phyloP scores from a whole-genome alignment of 306 rosid species.

The Vigna unguiculata region DNA sequence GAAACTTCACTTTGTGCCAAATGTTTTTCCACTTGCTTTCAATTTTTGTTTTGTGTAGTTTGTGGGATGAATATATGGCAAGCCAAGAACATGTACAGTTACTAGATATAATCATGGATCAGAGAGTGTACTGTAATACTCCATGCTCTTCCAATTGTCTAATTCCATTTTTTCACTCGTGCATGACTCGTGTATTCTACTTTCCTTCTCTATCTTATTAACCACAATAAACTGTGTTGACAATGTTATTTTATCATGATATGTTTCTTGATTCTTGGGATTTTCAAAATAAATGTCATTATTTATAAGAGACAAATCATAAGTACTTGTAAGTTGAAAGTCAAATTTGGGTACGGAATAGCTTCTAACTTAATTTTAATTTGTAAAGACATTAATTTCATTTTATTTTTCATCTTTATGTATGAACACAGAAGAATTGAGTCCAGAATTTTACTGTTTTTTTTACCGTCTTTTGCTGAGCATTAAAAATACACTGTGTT shows the following conservation, averaged over 20 bases:
- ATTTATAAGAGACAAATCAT: background rate
- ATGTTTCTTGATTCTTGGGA: background rate
- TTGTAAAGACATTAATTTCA: no score
- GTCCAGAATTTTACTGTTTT: no score
- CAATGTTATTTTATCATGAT: background rate
- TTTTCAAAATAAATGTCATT: background rate
- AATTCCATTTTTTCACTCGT: background rate
- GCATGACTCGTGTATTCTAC: background rate
- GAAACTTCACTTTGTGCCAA: slow-evolving; percentile 1
- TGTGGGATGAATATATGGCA: slow-evolving; percentile 23
- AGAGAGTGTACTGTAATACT: background rate
- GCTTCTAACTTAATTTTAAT: no score
- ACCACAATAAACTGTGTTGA: background rate
- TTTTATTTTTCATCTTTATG: no score
- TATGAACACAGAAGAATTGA: no score
- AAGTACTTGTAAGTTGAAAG: no score
- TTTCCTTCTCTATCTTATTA: background rate
- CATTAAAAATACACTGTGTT: no score
- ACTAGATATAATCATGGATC: background rate
- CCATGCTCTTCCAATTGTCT: background rate
- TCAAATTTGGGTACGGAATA: no score
- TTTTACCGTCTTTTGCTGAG: no score
- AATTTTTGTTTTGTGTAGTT: slow-evolving; percentile 32
- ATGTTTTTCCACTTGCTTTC: slow-evolving; percentile 21
- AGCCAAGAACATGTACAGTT: slow-evolving; percentile 23